Evolutionary conservation across 2,329 filamentous ascomycete species (phyloP).

Genomic region (Pseudocercospora macadamiae): DNA sequence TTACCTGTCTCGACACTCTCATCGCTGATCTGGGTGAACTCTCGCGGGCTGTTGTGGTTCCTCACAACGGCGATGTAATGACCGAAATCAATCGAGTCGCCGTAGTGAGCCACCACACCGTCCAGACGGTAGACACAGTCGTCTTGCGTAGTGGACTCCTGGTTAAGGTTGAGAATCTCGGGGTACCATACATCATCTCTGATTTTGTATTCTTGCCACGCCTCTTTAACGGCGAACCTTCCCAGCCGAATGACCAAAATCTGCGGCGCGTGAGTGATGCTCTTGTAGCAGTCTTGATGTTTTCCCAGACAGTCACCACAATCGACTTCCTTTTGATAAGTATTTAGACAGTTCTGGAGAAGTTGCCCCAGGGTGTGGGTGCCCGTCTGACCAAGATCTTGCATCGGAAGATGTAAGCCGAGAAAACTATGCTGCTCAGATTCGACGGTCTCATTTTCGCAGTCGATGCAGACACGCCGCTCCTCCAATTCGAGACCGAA

Average conservation of each 20-base stretch:
- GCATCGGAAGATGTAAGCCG: too few species aligned
- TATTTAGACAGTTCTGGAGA: neutral
- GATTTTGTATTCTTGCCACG: neutral
- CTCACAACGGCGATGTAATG: conserved; percentile 18
- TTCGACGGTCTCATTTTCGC: too few species aligned
- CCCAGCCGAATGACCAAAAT: conserved; percentile 14
- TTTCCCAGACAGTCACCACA: neutral
- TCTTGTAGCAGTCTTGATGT: neutral
- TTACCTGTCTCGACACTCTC: neutral
- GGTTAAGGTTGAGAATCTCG: conserved; percentile 6
- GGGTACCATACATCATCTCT: neutral
- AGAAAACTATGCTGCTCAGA: too few species aligned
- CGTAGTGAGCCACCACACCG: conserved; percentile 17
- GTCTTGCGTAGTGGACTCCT: neutral
- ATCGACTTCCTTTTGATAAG: neutral
- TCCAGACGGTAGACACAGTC: conserved; percentile 17
- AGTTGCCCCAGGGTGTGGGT: neutral
- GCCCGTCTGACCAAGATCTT: neutral
- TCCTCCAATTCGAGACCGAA: conserved; percentile 8
- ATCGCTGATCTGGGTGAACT: conserved; percentile 13
- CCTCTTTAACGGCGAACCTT: neutral
- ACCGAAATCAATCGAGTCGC: neutral
- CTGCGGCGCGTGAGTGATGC: conserved; percentile 7
- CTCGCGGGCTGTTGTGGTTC: neutral
- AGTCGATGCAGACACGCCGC: conserved; percentile 12